phyloP scores from a whole-genome alignment of 2,329 filamentous ascomycete genomes.

The Neofusicoccum laricinum region DNA sequence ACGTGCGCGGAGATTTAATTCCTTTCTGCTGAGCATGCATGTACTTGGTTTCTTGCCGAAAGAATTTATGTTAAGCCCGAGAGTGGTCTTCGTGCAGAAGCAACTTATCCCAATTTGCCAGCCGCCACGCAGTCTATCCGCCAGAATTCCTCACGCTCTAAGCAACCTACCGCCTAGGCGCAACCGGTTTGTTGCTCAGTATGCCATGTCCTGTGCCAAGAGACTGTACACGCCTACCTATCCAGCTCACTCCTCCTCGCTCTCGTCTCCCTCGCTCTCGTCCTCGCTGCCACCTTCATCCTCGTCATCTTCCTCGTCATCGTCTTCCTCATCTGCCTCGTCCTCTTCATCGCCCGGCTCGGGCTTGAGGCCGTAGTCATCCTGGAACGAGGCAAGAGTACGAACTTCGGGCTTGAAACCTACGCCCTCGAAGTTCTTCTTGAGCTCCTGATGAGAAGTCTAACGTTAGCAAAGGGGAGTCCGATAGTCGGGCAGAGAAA shows the following conservation, averaged over 20 bases:
- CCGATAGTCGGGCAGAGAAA: not conserved
- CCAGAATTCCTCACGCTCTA: too few species aligned
- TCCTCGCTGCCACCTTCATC: constrained; percentile 22
- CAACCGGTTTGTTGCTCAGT: too few species aligned
- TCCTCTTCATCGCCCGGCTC: constrained; percentile 59
- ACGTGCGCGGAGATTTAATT: too few species aligned
- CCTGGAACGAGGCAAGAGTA: constrained; percentile 75
- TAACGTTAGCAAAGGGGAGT: not conserved
- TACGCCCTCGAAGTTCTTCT: constrained; percentile 67
- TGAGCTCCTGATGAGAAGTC: constrained; percentile 58
- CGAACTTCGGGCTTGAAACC: constrained; percentile 78
- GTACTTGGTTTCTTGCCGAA: too few species aligned
- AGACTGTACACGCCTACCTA: not conserved
- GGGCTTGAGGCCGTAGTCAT: constrained; percentile 79
- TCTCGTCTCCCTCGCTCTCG: constrained; percentile 4
- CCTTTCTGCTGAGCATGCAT: too few species aligned
- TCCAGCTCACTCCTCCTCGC: not conserved
- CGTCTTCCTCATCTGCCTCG: constrained; percentile 56
- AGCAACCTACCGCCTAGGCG: too few species aligned
- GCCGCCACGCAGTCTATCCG: too few species aligned
- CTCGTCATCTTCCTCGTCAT: constrained; percentile 49
- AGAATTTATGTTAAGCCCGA: too few species aligned
- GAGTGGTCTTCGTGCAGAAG: too few species aligned
- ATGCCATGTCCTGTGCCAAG: too few species aligned
- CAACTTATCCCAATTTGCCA: too few species aligned